A percentile compares a stretch with the other conserved stretches of the same genome.
Evolutionary conservation across 129 eudicot genomes (phyloP).

Genomic region (Calendula officinalis): DNA sequence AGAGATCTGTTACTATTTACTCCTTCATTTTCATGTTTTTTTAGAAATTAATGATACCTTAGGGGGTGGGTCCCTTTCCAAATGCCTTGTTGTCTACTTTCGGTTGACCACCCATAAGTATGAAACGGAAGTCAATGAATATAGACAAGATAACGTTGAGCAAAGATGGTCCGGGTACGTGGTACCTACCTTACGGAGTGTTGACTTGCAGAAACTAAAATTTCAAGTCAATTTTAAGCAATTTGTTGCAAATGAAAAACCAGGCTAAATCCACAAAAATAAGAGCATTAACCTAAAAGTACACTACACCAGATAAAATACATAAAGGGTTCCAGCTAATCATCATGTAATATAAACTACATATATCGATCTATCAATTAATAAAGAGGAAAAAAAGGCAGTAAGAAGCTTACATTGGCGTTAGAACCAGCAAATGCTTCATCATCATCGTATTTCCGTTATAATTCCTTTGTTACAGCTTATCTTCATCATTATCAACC

Average conservation of each 20-base stretch:
- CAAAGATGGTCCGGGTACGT: too few relatives aligned
- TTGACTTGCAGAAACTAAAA: not conserved
- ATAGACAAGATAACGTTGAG: not conserved
- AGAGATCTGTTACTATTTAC: constrained; percentile 98
- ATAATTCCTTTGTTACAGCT: not conserved
- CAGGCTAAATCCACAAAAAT: not conserved
- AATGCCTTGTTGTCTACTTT: constrained; percentile 47
- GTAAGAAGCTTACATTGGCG: constrained; percentile 58
- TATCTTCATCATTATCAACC: constrained; percentile 16
- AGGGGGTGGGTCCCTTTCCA: constrained; percentile 46
- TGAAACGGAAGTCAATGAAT: constrained; percentile 22
- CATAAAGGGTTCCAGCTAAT: too few relatives aligned
- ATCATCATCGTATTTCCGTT: constrained; percentile 12
- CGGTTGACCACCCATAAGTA: constrained; percentile 37
- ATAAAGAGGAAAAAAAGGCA: not conserved
- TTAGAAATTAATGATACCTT: constrained; percentile 95
- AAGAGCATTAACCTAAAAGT: not conserved
- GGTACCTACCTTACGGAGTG: too few relatives aligned
- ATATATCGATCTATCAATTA: not conserved
- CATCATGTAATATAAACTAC: too few relatives aligned
- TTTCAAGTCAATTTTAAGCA: not conserved
- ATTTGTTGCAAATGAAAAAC: not conserved
- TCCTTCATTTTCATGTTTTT: constrained; percentile 98
- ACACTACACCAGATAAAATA: not conserved
- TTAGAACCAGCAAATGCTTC: constrained; percentile 44